Percentiles rank a stretch among this genome's conserved stretches.
These are phyloP conservation scores for Verticillium isaacii DNA, from an alignment of 2,329 filamentous ascomycete genomes.

Conservation along the genomic window DNA sequence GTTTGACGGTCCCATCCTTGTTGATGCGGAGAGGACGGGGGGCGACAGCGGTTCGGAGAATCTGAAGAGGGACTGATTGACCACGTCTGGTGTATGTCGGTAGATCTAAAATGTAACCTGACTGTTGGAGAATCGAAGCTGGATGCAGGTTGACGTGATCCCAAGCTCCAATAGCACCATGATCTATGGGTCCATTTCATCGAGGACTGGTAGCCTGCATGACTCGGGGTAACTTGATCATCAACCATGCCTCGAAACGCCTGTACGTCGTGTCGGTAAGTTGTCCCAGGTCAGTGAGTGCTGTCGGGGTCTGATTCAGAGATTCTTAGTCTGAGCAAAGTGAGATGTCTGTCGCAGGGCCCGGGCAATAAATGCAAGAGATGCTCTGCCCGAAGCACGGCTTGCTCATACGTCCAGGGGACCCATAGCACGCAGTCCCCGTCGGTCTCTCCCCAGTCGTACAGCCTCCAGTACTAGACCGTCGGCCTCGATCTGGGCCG, in stretches of 20 bases:
- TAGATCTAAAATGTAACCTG: not conserved
- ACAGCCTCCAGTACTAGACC: not conserved
- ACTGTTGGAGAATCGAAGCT: not conserved
- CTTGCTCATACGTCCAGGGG: not conserved
- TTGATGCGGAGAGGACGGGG: not conserved
- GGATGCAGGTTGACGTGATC: not conserved
- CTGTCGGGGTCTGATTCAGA: not conserved
- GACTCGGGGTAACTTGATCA: not conserved
- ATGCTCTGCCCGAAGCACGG: not conserved
- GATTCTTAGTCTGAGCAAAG: not conserved
- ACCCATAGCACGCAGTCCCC: not conserved
- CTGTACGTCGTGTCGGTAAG: not conserved
- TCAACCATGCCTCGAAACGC: conserved; percentile 1
- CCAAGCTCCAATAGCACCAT: not conserved
- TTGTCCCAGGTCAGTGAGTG: not conserved
- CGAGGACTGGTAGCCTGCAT: not conserved
- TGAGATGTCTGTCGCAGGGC: not conserved
- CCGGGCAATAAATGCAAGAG: not conserved
- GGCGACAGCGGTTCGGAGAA: not conserved
- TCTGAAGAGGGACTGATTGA: not conserved
- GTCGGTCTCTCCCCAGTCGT: not conserved
- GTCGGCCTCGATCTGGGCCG: not conserved
- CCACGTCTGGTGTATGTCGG: not conserved
- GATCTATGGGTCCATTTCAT: not conserved
- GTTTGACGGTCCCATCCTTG: conserved; percentile 7